Evolutionary conservation across 805 yeast genomes (phyloP).

Genomic region (Candida vartiovaarae): DNA sequence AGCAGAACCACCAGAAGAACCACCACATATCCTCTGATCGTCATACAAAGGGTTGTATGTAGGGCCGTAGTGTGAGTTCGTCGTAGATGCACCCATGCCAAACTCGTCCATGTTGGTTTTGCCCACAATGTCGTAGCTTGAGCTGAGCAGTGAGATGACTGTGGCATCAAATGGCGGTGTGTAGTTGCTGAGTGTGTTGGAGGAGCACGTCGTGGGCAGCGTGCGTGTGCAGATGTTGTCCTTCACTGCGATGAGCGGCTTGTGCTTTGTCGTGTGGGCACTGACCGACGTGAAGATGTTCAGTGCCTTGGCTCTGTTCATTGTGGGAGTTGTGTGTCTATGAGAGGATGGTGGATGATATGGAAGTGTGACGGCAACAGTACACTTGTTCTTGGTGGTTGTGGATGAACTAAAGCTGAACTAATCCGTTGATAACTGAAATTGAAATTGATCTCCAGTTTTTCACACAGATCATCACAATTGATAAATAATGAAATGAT

Average conservation of each 20-base stretch:
- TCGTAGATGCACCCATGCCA: slow-evolving; percentile 87
- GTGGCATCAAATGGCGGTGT: slow-evolving; percentile 80
- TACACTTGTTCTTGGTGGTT: no score
- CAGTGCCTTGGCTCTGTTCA: not conserved
- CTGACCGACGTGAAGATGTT: slow-evolving; percentile 36
- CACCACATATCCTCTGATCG: slow-evolving; percentile 54
- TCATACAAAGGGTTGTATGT: slow-evolving; percentile 45
- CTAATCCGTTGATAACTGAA: no score
- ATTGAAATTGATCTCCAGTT: no score
- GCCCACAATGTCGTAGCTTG: slow-evolving; percentile 54
- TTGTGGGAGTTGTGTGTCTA: no score
- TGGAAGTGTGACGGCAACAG: no score
- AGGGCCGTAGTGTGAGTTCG: slow-evolving; percentile 50
- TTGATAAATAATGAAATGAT: no score
- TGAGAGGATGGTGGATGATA: no score
- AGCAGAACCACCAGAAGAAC: slow-evolving; percentile 95
- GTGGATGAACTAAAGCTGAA: no score
- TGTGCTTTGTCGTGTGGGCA: not conserved
- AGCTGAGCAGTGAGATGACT: slow-evolving; percentile 45
- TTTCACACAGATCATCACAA: no score
- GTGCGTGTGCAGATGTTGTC: slow-evolving; percentile 71
- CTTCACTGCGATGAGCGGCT: slow-evolving; percentile 44
- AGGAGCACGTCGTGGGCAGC: slow-evolving; percentile 74
- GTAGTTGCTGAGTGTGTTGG: slow-evolving; percentile 53
- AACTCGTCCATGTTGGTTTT: slow-evolving; percentile 94